Evolutionary conservation across 1,139 yeast species (phyloP).

Genomic region (Magnusiomyces magnusii): DNA sequence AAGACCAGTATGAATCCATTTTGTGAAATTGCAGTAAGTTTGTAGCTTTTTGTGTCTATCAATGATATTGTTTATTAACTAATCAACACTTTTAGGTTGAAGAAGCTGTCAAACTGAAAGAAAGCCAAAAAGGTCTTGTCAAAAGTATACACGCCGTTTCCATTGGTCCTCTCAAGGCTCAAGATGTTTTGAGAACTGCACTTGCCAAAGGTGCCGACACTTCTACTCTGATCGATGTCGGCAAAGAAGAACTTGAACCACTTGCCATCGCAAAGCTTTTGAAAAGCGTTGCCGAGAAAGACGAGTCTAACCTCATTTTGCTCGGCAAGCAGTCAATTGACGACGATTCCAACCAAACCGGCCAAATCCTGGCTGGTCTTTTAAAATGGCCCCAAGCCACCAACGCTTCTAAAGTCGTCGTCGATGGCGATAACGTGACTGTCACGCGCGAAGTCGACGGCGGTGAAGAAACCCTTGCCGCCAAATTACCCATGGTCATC

Average conservation of each 20-base stretch:
- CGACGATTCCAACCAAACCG: conserved; percentile 94
- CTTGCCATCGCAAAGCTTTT: conserved; percentile 81
- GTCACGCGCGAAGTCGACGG: conserved; percentile 95
- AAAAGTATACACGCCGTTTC: conserved; percentile 87
- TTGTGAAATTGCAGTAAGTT: conserved; percentile 76
- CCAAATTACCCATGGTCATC: conserved; percentile 74
- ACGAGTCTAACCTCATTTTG: conserved; percentile 67
- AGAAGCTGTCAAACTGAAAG: conserved; percentile 78
- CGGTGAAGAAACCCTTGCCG: conserved; percentile 76
- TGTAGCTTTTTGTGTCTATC: too few relatives aligned
- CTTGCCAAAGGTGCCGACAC: conserved; percentile 92
- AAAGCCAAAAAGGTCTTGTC: conserved; percentile 58
- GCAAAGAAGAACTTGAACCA: conserved; percentile 68
- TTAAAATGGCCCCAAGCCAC: conserved; percentile 98
- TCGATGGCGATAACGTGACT: conserved; percentile 50
- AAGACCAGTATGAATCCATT: conserved; percentile 94
- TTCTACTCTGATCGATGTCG: conserved; percentile 74
- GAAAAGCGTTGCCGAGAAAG: conserved; percentile 61
- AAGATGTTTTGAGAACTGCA: conserved; percentile 81
- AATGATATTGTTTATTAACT: too few relatives aligned
- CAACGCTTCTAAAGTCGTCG: conserved; percentile 80
- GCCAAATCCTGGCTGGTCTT: conserved; percentile 92
- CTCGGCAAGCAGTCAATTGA: conserved; percentile 97
- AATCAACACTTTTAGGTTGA: conserved; percentile 41
- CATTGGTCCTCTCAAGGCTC: conserved; percentile 81